Percentiles rank a stretch among this genome's conserved stretches.
phyloP scores from a whole-genome alignment of 2,329 filamentous ascomycete genomes.

The Fusarium sororula region DNA sequence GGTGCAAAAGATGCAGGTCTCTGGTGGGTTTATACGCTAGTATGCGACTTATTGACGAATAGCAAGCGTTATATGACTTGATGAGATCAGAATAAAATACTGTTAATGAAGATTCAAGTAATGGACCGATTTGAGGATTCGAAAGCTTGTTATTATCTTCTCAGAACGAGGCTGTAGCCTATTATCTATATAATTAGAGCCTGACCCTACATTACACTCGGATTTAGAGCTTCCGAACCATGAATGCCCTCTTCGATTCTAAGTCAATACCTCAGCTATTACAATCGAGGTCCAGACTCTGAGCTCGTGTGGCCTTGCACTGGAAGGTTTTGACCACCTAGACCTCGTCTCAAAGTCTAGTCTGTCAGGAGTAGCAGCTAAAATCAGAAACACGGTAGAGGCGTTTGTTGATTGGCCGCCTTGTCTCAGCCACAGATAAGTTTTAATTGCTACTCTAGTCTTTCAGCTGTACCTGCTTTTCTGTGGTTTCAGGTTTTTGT shows the following conservation, averaged over 20 bases:
- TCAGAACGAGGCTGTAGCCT: neutral
- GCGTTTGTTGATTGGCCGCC: neutral
- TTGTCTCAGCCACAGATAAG: neutral
- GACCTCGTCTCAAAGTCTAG: neutral
- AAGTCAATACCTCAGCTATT: neutral
- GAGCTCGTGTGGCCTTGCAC: neutral
- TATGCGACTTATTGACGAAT: neutral
- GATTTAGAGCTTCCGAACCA: neutral
- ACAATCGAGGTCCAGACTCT: neutral
- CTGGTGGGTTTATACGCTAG: neutral
- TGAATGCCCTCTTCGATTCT: neutral
- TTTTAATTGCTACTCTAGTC: neutral
- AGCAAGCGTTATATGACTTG: neutral
- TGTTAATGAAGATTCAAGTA: neutral
- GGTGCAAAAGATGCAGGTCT: neutral
- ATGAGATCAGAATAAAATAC: neutral
- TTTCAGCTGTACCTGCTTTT: neutral
- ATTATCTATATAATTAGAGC: neutral
- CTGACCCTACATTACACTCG: neutral
- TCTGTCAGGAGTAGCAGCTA: neutral
- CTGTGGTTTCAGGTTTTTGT: neutral
- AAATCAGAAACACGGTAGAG: neutral
- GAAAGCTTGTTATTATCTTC: neutral
- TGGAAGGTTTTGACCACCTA: neutral
- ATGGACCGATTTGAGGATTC: neutral